Base-by-base conservation (phyloP, 1,139 yeast genomes). In the Pichia kudriavzevii region DNA sequence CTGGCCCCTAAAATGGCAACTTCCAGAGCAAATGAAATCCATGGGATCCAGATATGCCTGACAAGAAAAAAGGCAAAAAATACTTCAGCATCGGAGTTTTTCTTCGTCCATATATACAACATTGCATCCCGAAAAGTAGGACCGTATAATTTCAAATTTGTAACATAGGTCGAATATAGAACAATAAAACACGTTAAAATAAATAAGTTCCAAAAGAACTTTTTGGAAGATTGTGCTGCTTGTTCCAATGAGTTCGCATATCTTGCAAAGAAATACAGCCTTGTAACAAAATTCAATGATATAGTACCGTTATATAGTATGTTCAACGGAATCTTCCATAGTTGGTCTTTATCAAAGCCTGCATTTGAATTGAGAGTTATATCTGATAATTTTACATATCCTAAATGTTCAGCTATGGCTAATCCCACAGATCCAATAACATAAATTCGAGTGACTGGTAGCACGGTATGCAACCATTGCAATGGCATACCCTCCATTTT, bases 21-120 rank as follows among this genome's bases (percentile, higher is more conserved):
- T 12, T 53, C 40, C 7, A 45, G 21, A 5, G 42, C 25, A 10
- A 50, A 35, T 3, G 46, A 43, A 26, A 52, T 57, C 60, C 64
- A 61, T 8, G 73, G 72, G 30, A 66, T 39, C 46, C 66, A 66
- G 14, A 26, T 16, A 15, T 31, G 30, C 18, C 31, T 30, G 11
- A 40, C 17, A 5, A 27, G 15, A 10, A 38, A 12, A 4, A 40
- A 7, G 10, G 30, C 7, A 12, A 40, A 35, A 16, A 32, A 13
- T 8, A 67, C 47, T 25, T 58, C 58, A 17, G 59, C 55, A 20
- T 57, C 58, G 3, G 69, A 66, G 40, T 67, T 60, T 17, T 67
- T 59, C 18, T 70, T 59, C 0, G 71, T 57, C 69, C 73, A 67
- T 24, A 69, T 49, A 44, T 65, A 70, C 4, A 63, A 44, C 33